phyloP scores from a whole-genome alignment of 495 filamentous ascomycete species.

The Aspergillus mulundensis region DNA sequence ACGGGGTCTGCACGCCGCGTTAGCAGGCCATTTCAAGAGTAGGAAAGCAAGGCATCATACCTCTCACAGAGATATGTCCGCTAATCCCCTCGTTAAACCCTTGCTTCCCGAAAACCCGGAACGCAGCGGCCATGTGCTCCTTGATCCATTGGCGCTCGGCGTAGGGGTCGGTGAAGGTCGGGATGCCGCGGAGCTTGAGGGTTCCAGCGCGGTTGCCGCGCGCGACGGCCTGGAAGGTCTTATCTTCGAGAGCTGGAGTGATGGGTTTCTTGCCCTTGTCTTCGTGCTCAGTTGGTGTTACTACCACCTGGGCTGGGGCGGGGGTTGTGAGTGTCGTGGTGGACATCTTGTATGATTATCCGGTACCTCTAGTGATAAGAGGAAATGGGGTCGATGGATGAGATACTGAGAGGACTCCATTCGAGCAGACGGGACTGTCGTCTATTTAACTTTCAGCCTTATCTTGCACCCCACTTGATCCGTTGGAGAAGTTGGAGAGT shows the following conservation, averaged over 20 bases:
- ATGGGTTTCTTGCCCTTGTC: not conserved
- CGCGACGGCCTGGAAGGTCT: conserved; percentile 35
- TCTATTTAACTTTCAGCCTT: not conserved
- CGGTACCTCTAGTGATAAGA: not conserved
- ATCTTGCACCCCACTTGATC: not conserved
- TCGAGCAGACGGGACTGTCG: not conserved
- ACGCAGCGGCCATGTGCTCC: conserved; percentile 69
- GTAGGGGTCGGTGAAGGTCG: conserved; percentile 54
- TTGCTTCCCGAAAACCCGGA: conserved; percentile 63
- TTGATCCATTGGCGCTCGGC: conserved; percentile 65
- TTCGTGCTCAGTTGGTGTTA: not conserved
- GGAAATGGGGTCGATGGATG: not conserved
- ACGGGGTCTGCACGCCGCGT: conserved; percentile 29
- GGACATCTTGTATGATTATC: not conserved
- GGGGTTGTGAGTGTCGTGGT: conserved; percentile 6
- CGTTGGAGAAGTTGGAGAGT: not conserved
- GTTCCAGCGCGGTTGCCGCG: conserved; percentile 38
- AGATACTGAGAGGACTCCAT: not conserved
- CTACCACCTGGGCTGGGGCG: not conserved
- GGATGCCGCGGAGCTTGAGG: conserved; percentile 51
- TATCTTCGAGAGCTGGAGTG: conserved; percentile 8
- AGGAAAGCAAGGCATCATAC: conserved; percentile 12
- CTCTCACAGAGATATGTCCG: conserved; percentile 56
- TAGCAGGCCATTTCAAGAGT: not conserved
- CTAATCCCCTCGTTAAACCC: conserved; percentile 70